Base-by-base conservation (phyloP, 2,329 filamentous ascomycete genomes). In the Apiospora pterosperma region DNA sequence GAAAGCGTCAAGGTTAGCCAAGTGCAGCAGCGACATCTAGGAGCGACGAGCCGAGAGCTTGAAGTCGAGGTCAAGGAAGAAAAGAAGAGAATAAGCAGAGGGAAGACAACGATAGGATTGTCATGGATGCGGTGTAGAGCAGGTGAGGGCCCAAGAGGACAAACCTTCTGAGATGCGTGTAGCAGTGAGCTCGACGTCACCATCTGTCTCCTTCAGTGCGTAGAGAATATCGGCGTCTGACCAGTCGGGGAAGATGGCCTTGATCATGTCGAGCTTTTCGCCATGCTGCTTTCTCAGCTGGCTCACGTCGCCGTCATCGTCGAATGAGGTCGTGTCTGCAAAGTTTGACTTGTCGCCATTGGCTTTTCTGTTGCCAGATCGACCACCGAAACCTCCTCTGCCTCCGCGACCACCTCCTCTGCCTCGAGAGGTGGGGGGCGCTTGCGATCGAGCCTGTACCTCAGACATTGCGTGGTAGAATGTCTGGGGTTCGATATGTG, bases 221-320 rank as follows among this genome's bases (percentile, higher is more conserved):
- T 96, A 96, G 69, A 98, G 88, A 69, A 98, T 88, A 78, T 98
- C 95, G 78, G 94, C 92, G 75, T 97, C 92, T 72, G 93, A 95
- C 96, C 95, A 98, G 79, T 93, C 91, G 66, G 92, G 89, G 82
- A 97, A 97, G 82, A 98, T 90, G 78, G 97, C 94, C 82, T 92
- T 93, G 77, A 99, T 89, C 74, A 90, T 88, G 67, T 84, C 84
- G 72, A 97, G 87, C 81, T 95, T 92, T 74, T 83, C 82, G 74
- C 91, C 87, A 77, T 97, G 96, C 78, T 92, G 89, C 84, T 92
- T 93, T 87, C 96, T 96, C 76, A 98, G 88, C 80, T 96, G 89
- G 76, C 91, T 92, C 70, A 98, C 86, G 79, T 97, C 94, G 78
- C 92, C 92, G 78, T 97, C 90, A 74, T 98, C 94, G 69, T 91